These are phyloP conservation scores for Saccharomyces hybrid DNA, from an alignment of 1,139 yeast species.

Conservation along the genomic window DNA sequence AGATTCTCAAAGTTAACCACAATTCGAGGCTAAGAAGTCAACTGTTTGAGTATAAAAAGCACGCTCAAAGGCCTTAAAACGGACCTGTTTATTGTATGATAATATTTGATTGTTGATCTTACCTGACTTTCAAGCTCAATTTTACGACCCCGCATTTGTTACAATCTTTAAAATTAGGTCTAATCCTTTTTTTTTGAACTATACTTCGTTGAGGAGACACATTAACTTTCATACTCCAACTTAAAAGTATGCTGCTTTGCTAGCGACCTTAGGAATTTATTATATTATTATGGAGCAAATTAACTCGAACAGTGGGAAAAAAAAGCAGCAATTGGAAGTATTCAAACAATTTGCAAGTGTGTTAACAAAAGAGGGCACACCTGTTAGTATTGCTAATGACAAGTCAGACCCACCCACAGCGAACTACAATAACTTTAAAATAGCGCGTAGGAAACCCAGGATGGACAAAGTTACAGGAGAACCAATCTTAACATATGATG, in stretches of 20 bases:
- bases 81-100: background rate
- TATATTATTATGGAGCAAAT: slow-evolving; percentile 32
- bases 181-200: background rate
- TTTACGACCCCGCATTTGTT: background rate
- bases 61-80: background rate
- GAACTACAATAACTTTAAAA: background rate
- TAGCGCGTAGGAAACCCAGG: background rate
- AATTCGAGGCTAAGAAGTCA: background rate
- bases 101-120: background rate
- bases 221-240: background rate
- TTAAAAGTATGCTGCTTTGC: background rate
- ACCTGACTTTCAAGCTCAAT: background rate
- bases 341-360: slow-evolving; percentile 32
- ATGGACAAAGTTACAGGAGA: slow-evolving; percentile 19
- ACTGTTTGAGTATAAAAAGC: too few species aligned
- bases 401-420: background rate
- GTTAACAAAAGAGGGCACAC: slow-evolving; percentile 11
- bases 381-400: slow-evolving; percentile 7
- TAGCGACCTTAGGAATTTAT: background rate
- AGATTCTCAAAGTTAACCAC: background rate
- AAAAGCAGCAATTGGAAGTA: slow-evolving; percentile 35
- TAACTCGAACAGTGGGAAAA: slow-evolving; percentile 33
- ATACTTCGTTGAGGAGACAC: background rate
- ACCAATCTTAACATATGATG: slow-evolving; percentile 31
- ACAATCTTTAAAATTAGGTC: background rate